Base-by-base conservation (phyloP, 106 monocot species). In the Platanthera guangdongensis region DNA sequence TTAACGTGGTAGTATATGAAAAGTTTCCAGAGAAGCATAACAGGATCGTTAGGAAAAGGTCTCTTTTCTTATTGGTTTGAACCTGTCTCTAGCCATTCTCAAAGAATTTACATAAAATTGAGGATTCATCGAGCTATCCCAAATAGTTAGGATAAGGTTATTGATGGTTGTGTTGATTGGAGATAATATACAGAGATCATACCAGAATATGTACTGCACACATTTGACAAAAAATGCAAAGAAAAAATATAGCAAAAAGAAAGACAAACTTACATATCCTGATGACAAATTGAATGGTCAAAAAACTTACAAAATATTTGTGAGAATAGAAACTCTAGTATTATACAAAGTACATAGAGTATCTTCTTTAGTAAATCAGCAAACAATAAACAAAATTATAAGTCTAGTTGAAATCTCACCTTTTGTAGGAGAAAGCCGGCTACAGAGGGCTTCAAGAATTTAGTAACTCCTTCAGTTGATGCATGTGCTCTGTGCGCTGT, bases 381-480 rank as follows among this genome's bases (percentile, higher is more conserved):
- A 64, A 22, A 71, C 71, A 71, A 12, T 53, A 25, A 11, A 74
- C 57, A 32, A 65, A 47, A 46, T n/a, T 74, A 51, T n/a, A 77
- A 77, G 51, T 51, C 13, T 77, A 67, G 65, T 16, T 28, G 25
- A 50, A 64, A 75, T 3, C 65, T 50, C 10, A 88, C 88, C 82
- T 89, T 89, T 77, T 86, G 86, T 79, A 89, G 76, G 55, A 89
- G 89, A 67, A 89, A 89, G 62, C 89, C 89, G 50, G 89, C 89
- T 57, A 89, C 89, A 50, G 89, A 78, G 8, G 89, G 89, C 67
- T 89, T 89, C 55, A 89, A 81, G 76, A 81, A 89, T 55, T 89
- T 89, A 68, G 89, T 82, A 50, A 89, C 89, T 47, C 89, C 94
- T 81, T 94, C 94, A 15, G 94, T 94, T 47, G 94, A 94, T 39